Evolutionary conservation across 2,329 filamentous ascomycete genomes (phyloP), one percentile per base, ranked within the genome.

Genomic region (Pseudogymnoascus sp.): DNA sequence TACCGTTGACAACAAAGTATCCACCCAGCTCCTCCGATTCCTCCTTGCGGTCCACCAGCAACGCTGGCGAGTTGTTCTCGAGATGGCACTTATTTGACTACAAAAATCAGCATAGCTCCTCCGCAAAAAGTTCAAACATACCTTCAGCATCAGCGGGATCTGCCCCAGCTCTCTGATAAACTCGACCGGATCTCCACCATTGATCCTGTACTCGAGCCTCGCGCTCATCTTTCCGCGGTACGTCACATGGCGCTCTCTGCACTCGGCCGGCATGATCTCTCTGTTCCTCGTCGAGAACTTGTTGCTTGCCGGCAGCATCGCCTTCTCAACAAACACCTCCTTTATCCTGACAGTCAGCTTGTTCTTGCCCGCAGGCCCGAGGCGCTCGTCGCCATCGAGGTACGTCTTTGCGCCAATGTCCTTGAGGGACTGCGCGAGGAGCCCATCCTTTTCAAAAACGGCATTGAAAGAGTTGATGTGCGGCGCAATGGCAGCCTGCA

Each of bases 1-100:
- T 96, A 66, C 94, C 94, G 73, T 99, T 99, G 70, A 99, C 89
- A 69, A 99, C 86, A 71, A 97, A 99, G 74, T 97, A 99, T 47
- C 94, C 94, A 37, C 94, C 94, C 33, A 97, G 77, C 75, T 99
- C 94, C 75, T 99, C 94, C 0, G 92, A 89, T 75, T 99, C 94
- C 76, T 99, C 94, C 73, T 97, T 96, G 63, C 85, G 85, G 65
- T 88, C 81, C 30, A 97, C 91, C 14, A 99, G 81, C 69, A 89
- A 81, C 9, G 87, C 87, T 0, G 94, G 94, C 5, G 90, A 87
- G 69, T 92, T 87, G 64, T 88, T 88, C 73, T 96, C 87, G 25
- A 99, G 82, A 72, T 99, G 91, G 72, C 94, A 99, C 72, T 86
- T 82, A 73, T 91, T 96, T 62, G 92, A 94, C 86, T 92, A 68